Conservation (phyloP, 2,329 filamentous ascomycete genomes). For the Paraphoma sp. region DNA sequence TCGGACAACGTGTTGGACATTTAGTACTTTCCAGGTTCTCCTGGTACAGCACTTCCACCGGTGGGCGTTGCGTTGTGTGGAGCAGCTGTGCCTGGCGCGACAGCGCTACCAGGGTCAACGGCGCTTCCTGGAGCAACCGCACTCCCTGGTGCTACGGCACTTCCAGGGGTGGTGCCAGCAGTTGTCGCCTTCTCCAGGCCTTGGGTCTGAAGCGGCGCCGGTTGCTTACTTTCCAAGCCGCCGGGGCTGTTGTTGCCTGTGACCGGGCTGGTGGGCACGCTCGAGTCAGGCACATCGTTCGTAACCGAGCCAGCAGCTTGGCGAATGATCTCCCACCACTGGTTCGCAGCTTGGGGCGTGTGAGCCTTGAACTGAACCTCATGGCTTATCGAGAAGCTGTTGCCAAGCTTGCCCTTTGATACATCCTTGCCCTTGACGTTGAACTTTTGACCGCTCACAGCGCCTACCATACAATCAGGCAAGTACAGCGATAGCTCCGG, state of each 20-base stretch:
- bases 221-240: slow-evolving; percentile 18
- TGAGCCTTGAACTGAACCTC: slow-evolving; percentile 90
- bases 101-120: slow-evolving; percentile 11
- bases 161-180: slow-evolving; percentile 20
- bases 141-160: slow-evolving; percentile 14
- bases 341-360: slow-evolving; percentile 77
- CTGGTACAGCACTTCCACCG: slow-evolving; percentile 30
- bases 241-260: slow-evolving; percentile 27
- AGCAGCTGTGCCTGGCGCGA: slow-evolving; percentile 7
- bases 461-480: slow-evolving; percentile 84
- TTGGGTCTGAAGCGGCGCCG: slow-evolving; percentile 43
- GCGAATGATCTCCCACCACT: slow-evolving; percentile 81
- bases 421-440: slow-evolving; percentile 94
- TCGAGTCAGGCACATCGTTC: slow-evolving; percentile 47
- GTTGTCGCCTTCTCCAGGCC: slow-evolving; percentile 32
- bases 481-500: slow-evolving; percentile 92
- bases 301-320: slow-evolving; percentile 61
- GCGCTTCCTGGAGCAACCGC: slow-evolving; percentile 19
- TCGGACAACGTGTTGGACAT: background rate
- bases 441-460: slow-evolving; percentile 80
- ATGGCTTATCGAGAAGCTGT: slow-evolving; percentile 78
- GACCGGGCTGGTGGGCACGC: slow-evolving; percentile 46
- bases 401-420: slow-evolving; percentile 75
- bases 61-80: slow-evolving; percentile 4
- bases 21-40: slow-evolving; percentile 42